phyloP scores from a whole-genome alignment of 2,329 filamentous ascomycete genomes.

The Talaromyces atroroseus region DNA sequence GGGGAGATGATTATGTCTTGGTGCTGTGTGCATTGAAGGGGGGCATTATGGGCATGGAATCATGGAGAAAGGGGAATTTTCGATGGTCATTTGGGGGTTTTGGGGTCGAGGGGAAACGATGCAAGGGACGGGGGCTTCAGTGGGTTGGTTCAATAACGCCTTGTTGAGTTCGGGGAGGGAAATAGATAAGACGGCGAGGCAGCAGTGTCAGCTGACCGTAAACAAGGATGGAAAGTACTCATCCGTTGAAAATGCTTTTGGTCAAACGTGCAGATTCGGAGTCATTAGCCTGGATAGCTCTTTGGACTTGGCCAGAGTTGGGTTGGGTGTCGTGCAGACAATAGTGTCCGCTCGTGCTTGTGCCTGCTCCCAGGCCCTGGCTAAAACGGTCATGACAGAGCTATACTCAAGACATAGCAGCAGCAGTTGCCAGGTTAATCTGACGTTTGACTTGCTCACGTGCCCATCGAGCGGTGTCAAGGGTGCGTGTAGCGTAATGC shows the following conservation, averaged over 20 bases:
- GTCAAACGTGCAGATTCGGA: not conserved
- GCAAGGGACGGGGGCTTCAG: conserved; percentile 6
- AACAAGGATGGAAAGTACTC: not conserved
- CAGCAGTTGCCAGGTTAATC: conserved; percentile 33
- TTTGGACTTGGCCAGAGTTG: not conserved
- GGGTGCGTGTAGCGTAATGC: conserved; percentile 77
- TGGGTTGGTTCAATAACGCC: conserved; percentile 3
- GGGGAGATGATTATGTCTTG: not conserved
- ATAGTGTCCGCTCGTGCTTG: not conserved
- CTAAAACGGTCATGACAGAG: not conserved
- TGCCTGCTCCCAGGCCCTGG: not conserved
- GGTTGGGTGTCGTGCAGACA: not conserved
- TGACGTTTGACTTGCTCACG: conserved; percentile 97
- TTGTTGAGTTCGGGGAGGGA: not conserved
- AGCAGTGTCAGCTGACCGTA: not conserved
- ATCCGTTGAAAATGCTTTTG: not conserved
- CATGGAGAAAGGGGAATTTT: conserved; percentile 10
- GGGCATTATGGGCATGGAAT: conserved; percentile 8
- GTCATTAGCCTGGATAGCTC: not conserved
- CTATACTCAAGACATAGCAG: conserved; percentile 34
- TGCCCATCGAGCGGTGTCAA: conserved; percentile 94
- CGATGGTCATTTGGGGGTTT: conserved; percentile 15
- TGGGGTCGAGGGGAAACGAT: conserved; percentile 4
- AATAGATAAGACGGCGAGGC: not conserved
- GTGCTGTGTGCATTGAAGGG: conserved; percentile 8